phyloP scores from a whole-genome alignment of 805 yeast genomes.

The Yamadazyma endophytica region DNA sequence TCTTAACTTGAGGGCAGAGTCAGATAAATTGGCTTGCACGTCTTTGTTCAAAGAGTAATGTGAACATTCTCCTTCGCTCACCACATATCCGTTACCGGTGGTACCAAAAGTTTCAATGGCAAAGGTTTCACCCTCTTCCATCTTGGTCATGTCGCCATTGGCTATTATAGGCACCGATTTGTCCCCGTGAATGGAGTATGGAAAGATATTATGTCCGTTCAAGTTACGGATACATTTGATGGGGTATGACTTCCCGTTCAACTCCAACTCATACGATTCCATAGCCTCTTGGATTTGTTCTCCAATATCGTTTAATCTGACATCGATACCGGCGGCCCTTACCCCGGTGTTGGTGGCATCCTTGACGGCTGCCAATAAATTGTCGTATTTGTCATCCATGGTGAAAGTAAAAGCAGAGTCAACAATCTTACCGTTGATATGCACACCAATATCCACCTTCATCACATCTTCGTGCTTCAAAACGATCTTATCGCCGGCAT shows the following conservation, averaged over 20 bases:
- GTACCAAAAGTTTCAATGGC: slow-evolving; percentile 98
- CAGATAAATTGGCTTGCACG: slow-evolving; percentile 47
- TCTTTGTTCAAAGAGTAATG: slow-evolving; percentile 74
- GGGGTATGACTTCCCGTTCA: slow-evolving; percentile 80
- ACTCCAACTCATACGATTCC: slow-evolving; percentile 93
- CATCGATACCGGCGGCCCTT: slow-evolving; percentile 92
- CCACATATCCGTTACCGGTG: slow-evolving; percentile 90
- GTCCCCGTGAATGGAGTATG: slow-evolving; percentile 85
- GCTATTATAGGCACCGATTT: slow-evolving; percentile 96
- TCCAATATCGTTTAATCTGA: slow-evolving; percentile 90
- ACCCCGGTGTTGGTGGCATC: slow-evolving; percentile 95
- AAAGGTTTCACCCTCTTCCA: slow-evolving; percentile 98
- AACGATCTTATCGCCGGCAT: slow-evolving; percentile 85
- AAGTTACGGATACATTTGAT: slow-evolving; percentile 87
- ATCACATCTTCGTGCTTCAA: slow-evolving; percentile 84
- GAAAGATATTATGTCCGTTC: slow-evolving; percentile 90
- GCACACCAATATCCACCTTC: slow-evolving; percentile 97
- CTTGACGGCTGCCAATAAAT: slow-evolving; percentile 74
- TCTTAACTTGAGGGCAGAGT: slow-evolving; percentile 66
- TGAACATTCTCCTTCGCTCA: slow-evolving; percentile 85
- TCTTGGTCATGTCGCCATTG: slow-evolving; percentile 89
- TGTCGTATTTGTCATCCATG: slow-evolving; percentile 79
- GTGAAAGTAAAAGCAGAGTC: slow-evolving; percentile 95
- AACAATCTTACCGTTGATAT: slow-evolving; percentile 87
- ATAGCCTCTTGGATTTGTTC: slow-evolving; percentile 94